Base-by-base conservation (phyloP, 148 eudicot genomes). In the Rheum nobile region DNA sequence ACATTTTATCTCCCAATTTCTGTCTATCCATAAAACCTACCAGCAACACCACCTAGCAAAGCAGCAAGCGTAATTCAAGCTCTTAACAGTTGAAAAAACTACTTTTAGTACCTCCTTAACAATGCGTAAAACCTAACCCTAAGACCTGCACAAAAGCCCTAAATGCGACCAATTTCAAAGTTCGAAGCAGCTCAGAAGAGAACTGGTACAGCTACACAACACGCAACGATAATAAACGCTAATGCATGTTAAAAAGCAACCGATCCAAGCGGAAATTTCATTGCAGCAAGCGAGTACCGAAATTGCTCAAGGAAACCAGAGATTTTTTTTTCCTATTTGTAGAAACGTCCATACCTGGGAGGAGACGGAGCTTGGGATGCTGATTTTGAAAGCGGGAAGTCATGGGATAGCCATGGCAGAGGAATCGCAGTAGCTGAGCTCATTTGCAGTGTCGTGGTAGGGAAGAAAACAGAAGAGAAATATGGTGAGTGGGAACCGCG, bases 391-490 rank as follows among this genome's bases (percentile, higher is more conserved):
- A 55, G 63, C 29, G 22, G 32, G 29, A 19, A 55, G 34, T 59
- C 67, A 59, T 59, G 67, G 67, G 34, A 28, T 28, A 28, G 67
- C 67, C 67, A 28, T 59, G 17, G 67, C 35, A 4, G 67, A 59
- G 28, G 26, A 28, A 59, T 59, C 17, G 28, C 67, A 59, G 17
- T 59, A 59, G 67, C 34, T 26, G 17, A 59, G 67, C 67, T 59
- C 67, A 59, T 59, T 59, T 59, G 67, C 35, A 59, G 67, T 59
- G 67, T 59, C 16, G 67, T 26, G 67, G 67, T 59, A 10, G 67
- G 6, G 67, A 59, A 29, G 67, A 35, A 59, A 59, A 59, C 67
- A 59, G 22, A n/a, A 50, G 57, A 59, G 34, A 29, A 59, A 59
- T 26, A 59, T 28, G 67, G 67, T 26, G 55, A 16, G 26, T 50